phyloP scores from a whole-genome alignment of 73 alveolate genomes.

The Tetrahymena borealis region DNA sequence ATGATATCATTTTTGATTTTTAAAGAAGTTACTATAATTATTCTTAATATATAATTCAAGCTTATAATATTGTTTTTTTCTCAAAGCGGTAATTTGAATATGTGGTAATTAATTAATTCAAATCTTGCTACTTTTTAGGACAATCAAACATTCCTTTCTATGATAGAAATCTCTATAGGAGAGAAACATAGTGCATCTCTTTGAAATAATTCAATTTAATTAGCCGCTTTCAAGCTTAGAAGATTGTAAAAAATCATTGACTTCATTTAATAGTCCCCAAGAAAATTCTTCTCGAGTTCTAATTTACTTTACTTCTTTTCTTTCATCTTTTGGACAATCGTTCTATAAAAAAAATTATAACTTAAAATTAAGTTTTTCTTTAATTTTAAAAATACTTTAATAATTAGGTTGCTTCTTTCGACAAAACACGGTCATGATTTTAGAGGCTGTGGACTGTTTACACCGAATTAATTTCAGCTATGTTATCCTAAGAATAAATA shows the following conservation, averaged over 20 bases:
- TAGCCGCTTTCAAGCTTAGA: not conserved
- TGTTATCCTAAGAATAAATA: not conserved
- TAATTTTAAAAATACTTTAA: not conserved
- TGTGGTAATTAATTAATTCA: no score
- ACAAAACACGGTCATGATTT: not conserved
- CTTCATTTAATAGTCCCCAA: not conserved
- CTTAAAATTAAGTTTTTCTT: not conserved
- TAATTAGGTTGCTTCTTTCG: not conserved
- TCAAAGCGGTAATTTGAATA: no score
- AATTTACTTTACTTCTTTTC: not conserved
- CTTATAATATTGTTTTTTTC: no score
- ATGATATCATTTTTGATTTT: no score
- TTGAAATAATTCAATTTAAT: not conserved
- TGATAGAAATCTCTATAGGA: not conserved
- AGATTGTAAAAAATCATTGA: not conserved
- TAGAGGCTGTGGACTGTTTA: not conserved
- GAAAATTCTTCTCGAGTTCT: not conserved
- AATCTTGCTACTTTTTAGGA: no score
- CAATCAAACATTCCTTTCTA: not conserved
- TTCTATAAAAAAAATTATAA: not conserved
- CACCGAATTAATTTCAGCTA: not conserved
- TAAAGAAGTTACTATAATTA: no score
- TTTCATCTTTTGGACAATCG: not conserved
- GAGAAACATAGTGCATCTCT: not conserved
- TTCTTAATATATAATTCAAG: no score